Conservation (phyloP, 2,329 filamentous ascomycete genomes). For the Pyricularia grisea region DNA sequence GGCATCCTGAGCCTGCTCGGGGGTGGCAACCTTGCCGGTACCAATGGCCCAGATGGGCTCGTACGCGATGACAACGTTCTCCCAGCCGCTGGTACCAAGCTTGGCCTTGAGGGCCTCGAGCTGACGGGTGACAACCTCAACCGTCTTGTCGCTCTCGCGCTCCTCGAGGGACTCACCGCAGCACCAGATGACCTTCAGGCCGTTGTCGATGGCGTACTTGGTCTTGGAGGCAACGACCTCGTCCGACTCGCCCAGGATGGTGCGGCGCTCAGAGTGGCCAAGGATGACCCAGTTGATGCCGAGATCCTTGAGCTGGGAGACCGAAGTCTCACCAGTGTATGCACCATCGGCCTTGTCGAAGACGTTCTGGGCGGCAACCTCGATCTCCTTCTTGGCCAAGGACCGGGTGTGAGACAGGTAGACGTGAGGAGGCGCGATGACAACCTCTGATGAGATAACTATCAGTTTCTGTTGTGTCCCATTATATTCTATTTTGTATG, state of each 20-base stretch:
- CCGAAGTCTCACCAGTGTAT: slow-evolving; percentile 94
- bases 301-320: slow-evolving; percentile 81
- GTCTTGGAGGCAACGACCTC: slow-evolving; percentile 86
- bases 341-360: slow-evolving; percentile 95
- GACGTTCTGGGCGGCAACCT: slow-evolving; percentile 92
- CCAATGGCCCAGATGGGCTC: slow-evolving; percentile 97
- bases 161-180: slow-evolving; percentile 93
- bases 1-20: slow-evolving; percentile 85
- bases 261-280: slow-evolving; percentile 91
- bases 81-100: slow-evolving; percentile 65
- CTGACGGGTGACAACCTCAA: slow-evolving; percentile 77
- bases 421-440: slow-evolving; percentile 81
- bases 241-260: slow-evolving; percentile 80
- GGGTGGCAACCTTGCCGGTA: slow-evolving; percentile 87
- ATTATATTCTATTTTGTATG: not conserved
- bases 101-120: slow-evolving; percentile 67
- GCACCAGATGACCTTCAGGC: slow-evolving; percentile 89
- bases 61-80: slow-evolving; percentile 91
- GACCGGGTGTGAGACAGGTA: slow-evolving; percentile 86
- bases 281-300: slow-evolving; percentile 84
- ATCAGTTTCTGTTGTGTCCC: not conserved
- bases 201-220: slow-evolving; percentile 81
- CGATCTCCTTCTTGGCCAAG: slow-evolving; percentile 63
- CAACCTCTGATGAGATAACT: slow-evolving; percentile 60
- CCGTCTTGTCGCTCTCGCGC: slow-evolving; percentile 77